Evolutionary conservation across 2,329 filamentous ascomycete genomes (phyloP).

Genomic region (Colletotrichum chlorophyti): DNA sequence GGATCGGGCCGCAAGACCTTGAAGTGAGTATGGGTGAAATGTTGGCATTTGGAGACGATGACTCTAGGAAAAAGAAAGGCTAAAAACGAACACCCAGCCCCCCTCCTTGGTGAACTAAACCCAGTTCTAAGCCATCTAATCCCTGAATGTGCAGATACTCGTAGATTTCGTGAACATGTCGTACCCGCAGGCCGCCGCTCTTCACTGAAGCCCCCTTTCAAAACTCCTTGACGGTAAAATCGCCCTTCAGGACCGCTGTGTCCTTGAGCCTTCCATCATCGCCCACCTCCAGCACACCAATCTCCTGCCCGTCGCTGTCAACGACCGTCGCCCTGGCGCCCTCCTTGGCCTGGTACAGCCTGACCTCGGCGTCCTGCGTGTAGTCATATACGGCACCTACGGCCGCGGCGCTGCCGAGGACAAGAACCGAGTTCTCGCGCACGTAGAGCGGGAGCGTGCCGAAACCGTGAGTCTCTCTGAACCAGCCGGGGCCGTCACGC

Average conservation of each 20-base stretch:
- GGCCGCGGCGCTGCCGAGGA: constrained; percentile 48
- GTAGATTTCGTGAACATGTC: constrained; percentile 4
- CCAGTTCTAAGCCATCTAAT: constrained; percentile 22
- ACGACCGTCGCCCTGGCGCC: constrained; percentile 51
- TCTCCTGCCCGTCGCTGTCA: constrained; percentile 46
- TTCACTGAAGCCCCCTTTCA: too few species aligned
- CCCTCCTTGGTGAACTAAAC: too few species aligned
- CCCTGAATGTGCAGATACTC: constrained; percentile 17
- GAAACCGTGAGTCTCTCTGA: constrained; percentile 65
- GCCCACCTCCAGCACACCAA: constrained; percentile 49
- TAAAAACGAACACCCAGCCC: too few species aligned
- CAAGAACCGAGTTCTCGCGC: constrained; percentile 57
- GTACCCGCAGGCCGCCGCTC: background rate
- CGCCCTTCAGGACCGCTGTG: constrained; percentile 47
- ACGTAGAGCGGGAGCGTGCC: constrained; percentile 65
- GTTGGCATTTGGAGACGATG: background rate
- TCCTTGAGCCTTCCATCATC: constrained; percentile 47
- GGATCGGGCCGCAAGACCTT: constrained; percentile 4
- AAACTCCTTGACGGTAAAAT: constrained; percentile 23
- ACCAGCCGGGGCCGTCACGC: constrained; percentile 61
- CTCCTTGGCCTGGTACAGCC: constrained; percentile 48
- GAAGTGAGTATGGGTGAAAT: background rate
- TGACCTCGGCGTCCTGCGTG: constrained; percentile 52
- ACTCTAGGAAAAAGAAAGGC: background rate
- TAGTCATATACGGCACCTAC: constrained; percentile 56